phyloP scores from a whole-genome alignment of 495 filamentous ascomycete genomes.

The Aspergillus sclerotiicarbonarius region DNA sequence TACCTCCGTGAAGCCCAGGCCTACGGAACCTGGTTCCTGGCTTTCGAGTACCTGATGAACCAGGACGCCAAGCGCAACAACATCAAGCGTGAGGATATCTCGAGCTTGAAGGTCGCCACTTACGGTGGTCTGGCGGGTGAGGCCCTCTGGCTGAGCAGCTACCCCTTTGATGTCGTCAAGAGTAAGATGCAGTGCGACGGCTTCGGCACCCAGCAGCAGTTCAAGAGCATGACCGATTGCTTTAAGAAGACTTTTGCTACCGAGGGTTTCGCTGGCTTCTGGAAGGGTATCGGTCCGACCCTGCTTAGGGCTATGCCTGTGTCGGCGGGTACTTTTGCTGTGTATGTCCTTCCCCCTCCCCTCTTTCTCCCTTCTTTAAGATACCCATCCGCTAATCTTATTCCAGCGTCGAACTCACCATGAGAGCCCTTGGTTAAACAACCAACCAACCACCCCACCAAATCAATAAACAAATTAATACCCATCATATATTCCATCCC shows the following conservation, averaged over 20 bases:
- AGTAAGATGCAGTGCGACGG: constrained; percentile 99
- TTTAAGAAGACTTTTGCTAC: constrained; percentile 76
- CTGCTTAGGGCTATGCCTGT: constrained; percentile 96
- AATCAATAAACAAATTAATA: constrained; percentile 10
- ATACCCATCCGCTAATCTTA: background rate
- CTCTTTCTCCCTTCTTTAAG: background rate
- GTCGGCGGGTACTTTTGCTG: constrained; percentile 92
- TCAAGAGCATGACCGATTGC: constrained; percentile 82
- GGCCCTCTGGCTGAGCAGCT: constrained; percentile 86
- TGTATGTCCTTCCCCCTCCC: constrained; percentile 40
- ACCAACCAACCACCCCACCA: background rate
- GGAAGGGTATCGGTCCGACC: constrained; percentile 94
- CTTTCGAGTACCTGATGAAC: constrained; percentile 97
- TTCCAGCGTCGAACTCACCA: constrained; percentile 43
- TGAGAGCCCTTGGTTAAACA: constrained; percentile 45
- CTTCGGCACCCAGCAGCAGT: constrained; percentile 67
- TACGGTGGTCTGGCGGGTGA: constrained; percentile 95
- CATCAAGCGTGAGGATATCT: constrained; percentile 70
- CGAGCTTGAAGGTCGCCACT: constrained; percentile 78
- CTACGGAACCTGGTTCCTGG: constrained; percentile 92
- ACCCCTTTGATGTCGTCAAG: constrained; percentile 97
- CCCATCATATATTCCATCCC: constrained; percentile 7
- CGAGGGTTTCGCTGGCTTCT: constrained; percentile 84
- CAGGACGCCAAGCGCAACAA: constrained; percentile 73
- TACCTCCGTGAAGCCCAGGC: constrained; percentile 86